Base-by-base conservation (phyloP, 1,139 yeast genomes). In the Meyerozyma sp. region DNA sequence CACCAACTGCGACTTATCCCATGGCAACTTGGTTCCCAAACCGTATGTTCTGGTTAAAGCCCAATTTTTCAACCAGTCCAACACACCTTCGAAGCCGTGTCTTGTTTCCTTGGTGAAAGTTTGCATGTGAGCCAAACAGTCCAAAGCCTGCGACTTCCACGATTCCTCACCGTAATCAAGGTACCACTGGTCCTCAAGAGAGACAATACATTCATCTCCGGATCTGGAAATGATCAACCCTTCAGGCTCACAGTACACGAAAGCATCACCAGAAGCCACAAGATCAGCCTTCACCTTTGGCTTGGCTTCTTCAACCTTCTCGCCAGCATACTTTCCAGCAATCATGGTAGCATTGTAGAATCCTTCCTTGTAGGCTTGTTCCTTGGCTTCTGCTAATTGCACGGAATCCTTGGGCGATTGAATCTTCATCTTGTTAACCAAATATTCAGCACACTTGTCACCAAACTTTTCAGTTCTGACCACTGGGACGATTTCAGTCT, bases 181-280 rank as follows among this genome's bases (percentile, higher is more conserved):
- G 66, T 82, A 94, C 98, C 98, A 94, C 75, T 94, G 99, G 69
- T 94, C 98, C 70, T 94, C 98, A 46, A 94, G 79, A 13, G 98
- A 90, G 43, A 93, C 98, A 57, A 93, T 82, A 77, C 98, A 93
- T 47, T 84, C 93, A 63, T 93, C 99, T 55, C 98, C 98, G 40
- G 96, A 87, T 73, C 99, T 84, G 20, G 98, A 91, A 44, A 89
- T 77, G 42, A 93, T 96, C 45, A 75, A 71, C 39, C 84, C 81
- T 69, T 93, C 99, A 40, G 99, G 98, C 73, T 93, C 99, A 56
- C 84, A 84, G 75, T 93, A 93, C 41, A 83, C 84, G 58, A 93
- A 89, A 5, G 96, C 97, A 40, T 81, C 79, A 42, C 91, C 90
- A 16, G 81, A 62, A 18, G 78, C 87, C 55, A 93, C 73, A 66